phyloP scores from a whole-genome alignment of 1,139 yeast genomes.

The Hyphopichia fennica region DNA sequence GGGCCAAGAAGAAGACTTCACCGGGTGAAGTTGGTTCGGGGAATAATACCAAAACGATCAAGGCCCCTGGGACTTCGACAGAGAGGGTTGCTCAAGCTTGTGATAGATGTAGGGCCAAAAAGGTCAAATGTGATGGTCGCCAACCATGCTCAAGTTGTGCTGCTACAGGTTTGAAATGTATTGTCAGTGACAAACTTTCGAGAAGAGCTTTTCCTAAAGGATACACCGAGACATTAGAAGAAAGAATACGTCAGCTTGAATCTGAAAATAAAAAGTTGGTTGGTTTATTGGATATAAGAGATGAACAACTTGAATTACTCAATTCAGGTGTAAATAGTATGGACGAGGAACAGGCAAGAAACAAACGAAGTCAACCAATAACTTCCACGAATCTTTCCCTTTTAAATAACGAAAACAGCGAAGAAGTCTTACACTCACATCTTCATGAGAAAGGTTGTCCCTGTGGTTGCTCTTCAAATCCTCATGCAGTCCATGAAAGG shows the following conservation, averaged over 20 bases:
- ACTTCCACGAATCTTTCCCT: constrained; percentile 18
- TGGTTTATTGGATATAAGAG: constrained; percentile 57
- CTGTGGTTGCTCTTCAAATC: constrained; percentile 53
- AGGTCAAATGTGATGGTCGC: constrained; percentile 71
- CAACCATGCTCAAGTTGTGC: constrained; percentile 51
- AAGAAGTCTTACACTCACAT: constrained; percentile 6
- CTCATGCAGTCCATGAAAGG: constrained; percentile 57
- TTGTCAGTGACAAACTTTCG: constrained; percentile 45
- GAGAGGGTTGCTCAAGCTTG: constrained; percentile 81
- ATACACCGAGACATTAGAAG: constrained; percentile 48
- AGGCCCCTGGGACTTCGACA: constrained; percentile 57
- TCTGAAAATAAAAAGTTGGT: constrained; percentile 43
- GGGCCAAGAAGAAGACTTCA: constrained; percentile 2
- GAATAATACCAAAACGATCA: constrained; percentile 53
- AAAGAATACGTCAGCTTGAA: constrained; percentile 45
- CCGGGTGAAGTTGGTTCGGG: constrained; percentile 7
- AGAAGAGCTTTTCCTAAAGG: constrained; percentile 52
- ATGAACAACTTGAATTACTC: constrained; percentile 49
- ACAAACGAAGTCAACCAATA: constrained; percentile 6
- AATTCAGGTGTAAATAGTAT: background rate
- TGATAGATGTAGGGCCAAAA: constrained; percentile 81
- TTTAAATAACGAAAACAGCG: constrained; percentile 12
- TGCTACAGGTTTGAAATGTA: constrained; percentile 44
- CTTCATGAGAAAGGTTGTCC: constrained; percentile 52
- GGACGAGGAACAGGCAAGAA: background rate